Evolutionary conservation across 2,329 filamentous ascomycete genomes (phyloP).

Genomic region (Stemphylium beticola): DNA sequence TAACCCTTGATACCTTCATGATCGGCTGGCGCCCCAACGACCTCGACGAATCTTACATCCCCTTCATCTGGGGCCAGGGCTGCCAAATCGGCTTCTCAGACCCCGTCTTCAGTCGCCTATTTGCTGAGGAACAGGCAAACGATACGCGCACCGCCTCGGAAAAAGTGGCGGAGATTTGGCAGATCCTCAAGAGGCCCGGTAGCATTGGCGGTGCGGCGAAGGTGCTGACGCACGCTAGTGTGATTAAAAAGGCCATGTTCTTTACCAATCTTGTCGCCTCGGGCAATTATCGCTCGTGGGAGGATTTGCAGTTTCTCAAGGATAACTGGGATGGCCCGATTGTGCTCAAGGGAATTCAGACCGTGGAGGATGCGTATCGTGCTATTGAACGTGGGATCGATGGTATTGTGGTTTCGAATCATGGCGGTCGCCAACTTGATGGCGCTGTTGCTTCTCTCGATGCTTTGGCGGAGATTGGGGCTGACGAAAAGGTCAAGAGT

Average conservation of each 20-base stretch:
- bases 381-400: constrained; percentile 46
- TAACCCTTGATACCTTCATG: constrained; percentile 75
- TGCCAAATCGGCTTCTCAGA: constrained; percentile 47
- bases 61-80: constrained; percentile 60
- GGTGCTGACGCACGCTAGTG: constrained; percentile 41
- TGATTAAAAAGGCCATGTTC: constrained; percentile 46
- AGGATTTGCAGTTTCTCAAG: constrained; percentile 39
- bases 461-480: constrained; percentile 46
- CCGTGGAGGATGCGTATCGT: constrained; percentile 44
- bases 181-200: constrained; percentile 45
- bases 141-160: constrained; percentile 40
- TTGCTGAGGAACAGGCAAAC: constrained; percentile 37
- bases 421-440: constrained; percentile 47
- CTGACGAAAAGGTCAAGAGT: constrained; percentile 38
- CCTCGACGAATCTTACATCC: constrained; percentile 66
- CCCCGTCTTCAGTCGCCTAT: constrained; percentile 45
- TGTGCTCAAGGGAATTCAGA: constrained; percentile 50
- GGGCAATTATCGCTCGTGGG: constrained; percentile 45
- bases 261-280: constrained; percentile 46
- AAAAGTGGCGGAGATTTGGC: constrained; percentile 47
- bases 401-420: constrained; percentile 49
- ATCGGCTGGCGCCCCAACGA: constrained; percentile 73
- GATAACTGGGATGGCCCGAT: constrained; percentile 48
- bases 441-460: constrained; percentile 45
- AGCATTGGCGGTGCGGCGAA: constrained; percentile 40